Base-by-base conservation (phyloP, 305 asterid genomes). In the Fraxinus velutina region DNA sequence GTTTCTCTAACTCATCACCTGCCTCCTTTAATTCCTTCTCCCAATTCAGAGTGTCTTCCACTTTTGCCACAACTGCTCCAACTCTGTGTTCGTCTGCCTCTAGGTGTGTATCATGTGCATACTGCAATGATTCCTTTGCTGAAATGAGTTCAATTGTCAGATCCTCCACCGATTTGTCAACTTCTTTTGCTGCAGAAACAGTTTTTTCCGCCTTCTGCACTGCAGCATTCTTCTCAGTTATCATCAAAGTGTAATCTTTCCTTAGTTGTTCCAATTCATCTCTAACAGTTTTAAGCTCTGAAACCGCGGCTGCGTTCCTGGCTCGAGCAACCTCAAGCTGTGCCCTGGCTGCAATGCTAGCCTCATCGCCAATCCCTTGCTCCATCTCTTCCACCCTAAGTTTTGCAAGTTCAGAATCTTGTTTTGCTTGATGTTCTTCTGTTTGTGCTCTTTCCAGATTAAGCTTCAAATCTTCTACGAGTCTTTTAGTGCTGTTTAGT, bases 251-350 rank as follows among this genome's bases (percentile, higher is more conserved):
- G 3, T 88, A 92, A 55, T 94, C 98, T 27, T 73, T 85, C 19
- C 83, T 86, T 15, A 94, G 94, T n/a, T 90, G 90, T 74, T 89
- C 93, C 68, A 94, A 83, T 80, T 94, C 97, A 2, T 88, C 91
- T 13, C 83, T 84, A 9, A 93, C 95, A 10, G 88, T 77, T 84
- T 88, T 85, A 33, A 94, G 92, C 86, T 96, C 97, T 0, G 93
- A 71, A 27, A 92, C 90, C 2, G 98, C 98, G 19, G 98, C 93
- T 0, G 92, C 88, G 55, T 93, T 94, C 80, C 98, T 83, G 1
- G 98, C 97, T 70, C 82, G 83, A 75, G 98, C 98, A 1, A 96
- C 97, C 93, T 96, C 98, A 19, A 96, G 94, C 91, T 96, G 98
- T 12, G 97, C 98, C 91, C 90, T 94, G 83, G 98, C 96, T 4